Base-by-base conservation (phyloP, 306 rosid genomes). In the Medicago arabica region DNA sequence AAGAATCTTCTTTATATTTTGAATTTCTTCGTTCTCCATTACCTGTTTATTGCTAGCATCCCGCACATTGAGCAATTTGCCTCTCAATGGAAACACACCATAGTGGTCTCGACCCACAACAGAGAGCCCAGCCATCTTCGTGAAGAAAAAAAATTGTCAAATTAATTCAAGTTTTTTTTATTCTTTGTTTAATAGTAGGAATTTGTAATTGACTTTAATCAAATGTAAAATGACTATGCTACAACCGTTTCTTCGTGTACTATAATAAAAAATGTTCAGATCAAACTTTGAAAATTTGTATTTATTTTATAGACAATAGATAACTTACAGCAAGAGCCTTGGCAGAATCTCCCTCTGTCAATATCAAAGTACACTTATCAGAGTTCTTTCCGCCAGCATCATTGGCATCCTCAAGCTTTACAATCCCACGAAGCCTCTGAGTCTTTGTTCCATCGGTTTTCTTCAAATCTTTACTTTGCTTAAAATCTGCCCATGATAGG, bases 341-440 rank as follows among this genome's bases (percentile, higher is more conserved):
- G 0, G 97, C 98, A 11, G 98, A 95, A 82, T 95, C 98, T 76
- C 98, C 98, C 83, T 95, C 98, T 0, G 98, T 95, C 84, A 95
- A 83, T 74, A 95, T 92, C 92, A 92, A 83, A 59, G 98, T 95
- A 77, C 98, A 95, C 72, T 85, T 85, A 0, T 92, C 97, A 6
- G 98, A 95, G 76, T 92, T 87, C 78, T 64, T 92, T 50, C 97
- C 91, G 38, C 98, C 97, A n/a, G 97, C 98, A 53, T 86, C 86
- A 84, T 95, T 95, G 12, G 98, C 98, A 77, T 95, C 98, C 59
- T 92, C 97, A 14, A 95, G 89, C 86, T 95, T 95, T 65, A 87
- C 84, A 51, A 95, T 86, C 4, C 97, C 97, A 47, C 88, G 93
- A 51, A 95, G 72, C 65, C 91, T 90, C 75, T 88, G 97, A 4